Conservation (phyloP, 1,284 basidiomycete species). For the Anthracocystis panici-leucophaei region DNA sequence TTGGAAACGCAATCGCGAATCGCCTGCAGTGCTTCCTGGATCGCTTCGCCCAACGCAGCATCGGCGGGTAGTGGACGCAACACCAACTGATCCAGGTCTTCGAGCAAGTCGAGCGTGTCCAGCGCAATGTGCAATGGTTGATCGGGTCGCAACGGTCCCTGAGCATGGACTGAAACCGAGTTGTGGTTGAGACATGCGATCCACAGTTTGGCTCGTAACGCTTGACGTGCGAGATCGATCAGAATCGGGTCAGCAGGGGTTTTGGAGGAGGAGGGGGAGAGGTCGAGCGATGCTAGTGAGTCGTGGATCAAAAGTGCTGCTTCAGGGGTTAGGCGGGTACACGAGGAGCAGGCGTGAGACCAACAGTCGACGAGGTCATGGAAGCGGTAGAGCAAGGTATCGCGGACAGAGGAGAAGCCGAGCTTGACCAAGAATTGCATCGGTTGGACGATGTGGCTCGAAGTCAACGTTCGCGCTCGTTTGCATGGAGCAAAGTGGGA, state of each 20-base stretch:
- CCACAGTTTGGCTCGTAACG: constrained; percentile 35
- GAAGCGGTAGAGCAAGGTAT: constrained; percentile 15
- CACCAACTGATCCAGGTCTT: constrained; percentile 37
- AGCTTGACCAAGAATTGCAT: constrained; percentile 22
- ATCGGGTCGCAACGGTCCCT: constrained; percentile 28
- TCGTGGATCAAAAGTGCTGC: constrained; percentile 28
- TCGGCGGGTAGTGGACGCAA: constrained; percentile 3
- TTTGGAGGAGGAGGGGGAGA: not conserved
- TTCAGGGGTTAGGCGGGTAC: constrained; percentile 4
- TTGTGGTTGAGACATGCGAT: constrained; percentile 29
- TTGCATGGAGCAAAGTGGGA: not conserved
- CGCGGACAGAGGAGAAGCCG: constrained; percentile 16
- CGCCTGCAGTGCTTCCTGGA: constrained; percentile 14
- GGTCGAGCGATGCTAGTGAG: constrained; percentile 24
- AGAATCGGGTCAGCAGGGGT: constrained; percentile 24
- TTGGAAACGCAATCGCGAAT: constrained; percentile 23
- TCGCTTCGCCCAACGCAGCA: constrained; percentile 5
- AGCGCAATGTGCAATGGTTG: constrained; percentile 46
- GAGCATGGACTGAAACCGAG: constrained; percentile 17
- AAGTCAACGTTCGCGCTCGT: constrained; percentile 1
- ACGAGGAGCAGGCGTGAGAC: constrained; percentile 3
- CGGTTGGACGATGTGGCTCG: constrained; percentile 1
- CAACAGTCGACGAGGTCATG: constrained; percentile 13
- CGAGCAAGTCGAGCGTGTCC: constrained; percentile 45
- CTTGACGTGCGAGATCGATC: constrained; percentile 39